These are phyloP conservation scores for Arachnomyces sp. DNA, from an alignment of 2,329 filamentous ascomycete genomes.

Conservation along the genomic window DNA sequence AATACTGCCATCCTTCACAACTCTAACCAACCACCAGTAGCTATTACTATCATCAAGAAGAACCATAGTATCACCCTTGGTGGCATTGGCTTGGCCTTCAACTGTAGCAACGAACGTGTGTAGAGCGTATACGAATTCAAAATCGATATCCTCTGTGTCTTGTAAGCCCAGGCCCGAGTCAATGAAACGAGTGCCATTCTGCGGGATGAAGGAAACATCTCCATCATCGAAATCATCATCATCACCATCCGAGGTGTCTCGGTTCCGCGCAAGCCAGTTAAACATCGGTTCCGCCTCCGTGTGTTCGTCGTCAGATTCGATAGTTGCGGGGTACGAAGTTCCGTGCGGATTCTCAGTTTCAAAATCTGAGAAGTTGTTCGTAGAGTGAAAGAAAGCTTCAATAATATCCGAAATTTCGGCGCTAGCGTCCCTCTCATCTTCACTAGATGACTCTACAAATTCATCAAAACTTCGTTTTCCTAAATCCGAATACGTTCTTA, in stretches of 20 bases:
- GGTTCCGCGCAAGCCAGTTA: no score
- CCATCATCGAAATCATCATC: conserved; percentile 12
- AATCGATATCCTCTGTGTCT: conserved; percentile 95
- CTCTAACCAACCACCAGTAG: conserved; percentile 97
- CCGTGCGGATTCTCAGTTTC: no score
- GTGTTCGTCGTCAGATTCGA: no score
- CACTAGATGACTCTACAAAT: no score
- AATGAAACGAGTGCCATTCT: conserved; percentile 50
- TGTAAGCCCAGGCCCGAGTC: conserved; percentile 81
- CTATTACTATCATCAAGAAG: conserved; percentile 97
- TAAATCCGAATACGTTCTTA: no score
- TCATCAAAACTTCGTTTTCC: no score
- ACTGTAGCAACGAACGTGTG: conserved; percentile 98
- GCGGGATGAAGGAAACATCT: background rate
- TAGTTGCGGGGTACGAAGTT: no score
- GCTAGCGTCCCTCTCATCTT: no score
- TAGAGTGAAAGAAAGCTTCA: no score
- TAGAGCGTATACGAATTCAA: conserved; percentile 96
- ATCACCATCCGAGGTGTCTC: background rate
- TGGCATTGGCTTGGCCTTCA: conserved; percentile 95
- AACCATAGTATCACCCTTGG: conserved; percentile 98
- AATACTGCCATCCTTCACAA: conserved; percentile 97
- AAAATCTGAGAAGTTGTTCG: no score
- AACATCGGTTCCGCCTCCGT: no score
- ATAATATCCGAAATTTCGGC: no score